Evolutionary conservation across 192 early-diverging fungal species (phyloP).

Genomic region (Backusella luteola): DNA sequence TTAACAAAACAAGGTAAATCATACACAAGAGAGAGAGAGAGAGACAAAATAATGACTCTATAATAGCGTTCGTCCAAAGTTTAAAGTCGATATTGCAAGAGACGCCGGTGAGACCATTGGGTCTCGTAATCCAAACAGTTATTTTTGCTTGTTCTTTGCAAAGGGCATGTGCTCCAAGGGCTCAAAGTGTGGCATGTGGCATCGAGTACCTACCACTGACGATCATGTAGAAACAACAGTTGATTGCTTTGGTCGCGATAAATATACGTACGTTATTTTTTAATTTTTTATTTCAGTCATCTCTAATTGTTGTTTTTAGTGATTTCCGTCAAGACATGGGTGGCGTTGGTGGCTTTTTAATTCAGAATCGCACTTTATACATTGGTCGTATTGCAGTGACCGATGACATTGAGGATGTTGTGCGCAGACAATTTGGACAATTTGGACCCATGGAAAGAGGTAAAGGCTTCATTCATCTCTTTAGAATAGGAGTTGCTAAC

Average conservation of each 20-base stretch:
- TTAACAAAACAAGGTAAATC: conserved; percentile 53
- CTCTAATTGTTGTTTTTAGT: conserved; percentile 5
- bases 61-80: conserved; percentile 54
- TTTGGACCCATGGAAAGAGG: conserved; percentile 76
- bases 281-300: not conserved
- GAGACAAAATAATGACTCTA: not conserved
- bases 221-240: conserved; percentile 56
- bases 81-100: conserved; percentile 57
- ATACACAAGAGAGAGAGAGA: not conserved
- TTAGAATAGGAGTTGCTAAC: too few relatives aligned
- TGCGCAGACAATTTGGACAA: conserved; percentile 64
- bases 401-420: conserved; percentile 45
- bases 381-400: conserved; percentile 56
- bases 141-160: conserved; percentile 86
- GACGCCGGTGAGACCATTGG: conserved; percentile 73
- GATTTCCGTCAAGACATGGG: conserved; percentile 58
- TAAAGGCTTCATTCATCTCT: too few relatives aligned
- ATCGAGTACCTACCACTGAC: conserved; percentile 44
- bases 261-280: conserved; percentile 41
- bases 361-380: conserved; percentile 74
- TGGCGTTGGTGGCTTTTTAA: conserved; percentile 78
- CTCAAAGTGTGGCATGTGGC: conserved; percentile 49
- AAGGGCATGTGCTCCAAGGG: conserved; percentile 78
- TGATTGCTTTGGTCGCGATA: conserved; percentile 83
- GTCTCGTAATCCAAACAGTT: conserved; percentile 55